Base-by-base conservation (phyloP, 2,329 filamentous ascomycete genomes). In the Ascochyta viciae-villosae region DNA sequence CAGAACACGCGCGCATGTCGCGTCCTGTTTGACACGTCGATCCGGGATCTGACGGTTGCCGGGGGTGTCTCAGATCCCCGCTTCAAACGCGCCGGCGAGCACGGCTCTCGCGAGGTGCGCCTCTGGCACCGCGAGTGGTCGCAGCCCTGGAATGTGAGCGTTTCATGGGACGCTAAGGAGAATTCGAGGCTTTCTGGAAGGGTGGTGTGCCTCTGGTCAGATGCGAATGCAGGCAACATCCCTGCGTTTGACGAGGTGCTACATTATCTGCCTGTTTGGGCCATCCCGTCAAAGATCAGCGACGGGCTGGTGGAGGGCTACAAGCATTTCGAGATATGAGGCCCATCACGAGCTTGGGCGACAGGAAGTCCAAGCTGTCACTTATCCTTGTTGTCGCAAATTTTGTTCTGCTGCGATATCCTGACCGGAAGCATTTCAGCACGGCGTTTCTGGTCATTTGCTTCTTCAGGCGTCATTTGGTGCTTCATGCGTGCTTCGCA, bases 121-220 rank as follows among this genome's bases (percentile, higher is more conserved):
- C 82, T 98, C 10, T 97, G 93, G 89, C 89, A 90, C 62, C 84
- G 95, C 31, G 85, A 88, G 33, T 96, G 91, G 88, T 83, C 87
- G 43, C 85, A 86, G 26, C 83, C 83, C 3, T 97, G 93, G 91
- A 83, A 83, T 15, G 88, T 96, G 16, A 86, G 90, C 65, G 82
- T 95, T 2, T 81, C 85, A 51, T 92, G 89, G 88, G 78, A 81
- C 56, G 60, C 64, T 58, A 63, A 65, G 52, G 62, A 62, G 52
- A 68, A 70, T 56, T 61, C 67, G 58, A 72, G 66, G 60, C 64
- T 70, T 70, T 74, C 72, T 61, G 90, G 92, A 1, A 83, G 79
- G 31, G 86, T 93, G 1, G 82, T 88, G 15, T 98, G 95, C 76
- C 80, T 90, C 29, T 98, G 93, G 92, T 92, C 89, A 67, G 95